These are phyloP conservation scores for Carex parvula DNA, from an alignment of 176 grass and related monocot species.

Conservation along the genomic window DNA sequence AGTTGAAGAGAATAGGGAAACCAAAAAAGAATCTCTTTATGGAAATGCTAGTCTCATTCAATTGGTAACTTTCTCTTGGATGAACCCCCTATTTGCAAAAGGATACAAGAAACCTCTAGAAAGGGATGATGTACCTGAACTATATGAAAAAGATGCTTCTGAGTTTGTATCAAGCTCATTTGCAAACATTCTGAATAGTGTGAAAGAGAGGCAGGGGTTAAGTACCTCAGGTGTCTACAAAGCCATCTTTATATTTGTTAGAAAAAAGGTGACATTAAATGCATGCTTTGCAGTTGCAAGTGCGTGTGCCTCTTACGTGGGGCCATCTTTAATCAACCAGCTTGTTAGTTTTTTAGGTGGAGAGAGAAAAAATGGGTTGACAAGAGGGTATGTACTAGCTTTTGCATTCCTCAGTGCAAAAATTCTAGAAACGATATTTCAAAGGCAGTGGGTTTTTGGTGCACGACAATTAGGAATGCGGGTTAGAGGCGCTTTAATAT, in stretches of 20 bases:
- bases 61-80: constrained; percentile 88
- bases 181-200: constrained; percentile 44
- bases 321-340: constrained; percentile 80
- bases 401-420: constrained; percentile 73
- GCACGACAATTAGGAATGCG: constrained; percentile 73
- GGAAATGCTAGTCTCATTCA: constrained; percentile 52
- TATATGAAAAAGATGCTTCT: constrained; percentile 56
- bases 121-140: constrained; percentile 71
- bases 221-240: constrained; percentile 62
- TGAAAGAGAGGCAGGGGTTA: constrained; percentile 54
- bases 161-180: constrained; percentile 65
- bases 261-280: constrained; percentile 68
- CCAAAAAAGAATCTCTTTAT: constrained; percentile 54
- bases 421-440: constrained; percentile 63
- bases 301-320: constrained; percentile 83
- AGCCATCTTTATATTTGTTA: constrained; percentile 69
- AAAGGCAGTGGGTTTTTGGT: constrained; percentile 93
- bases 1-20: constrained; percentile 47
- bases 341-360: constrained; percentile 81
- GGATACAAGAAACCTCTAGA: constrained; percentile 89
- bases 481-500: constrained; percentile 66
- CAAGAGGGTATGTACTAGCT: constrained; percentile 63
- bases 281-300: constrained; percentile 72
- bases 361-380: constrained; percentile 65
- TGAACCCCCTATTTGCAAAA: constrained; percentile 68